phyloP scores from a whole-genome alignment of 768 basidiomycete species.

The Pleurotus platypus region DNA sequence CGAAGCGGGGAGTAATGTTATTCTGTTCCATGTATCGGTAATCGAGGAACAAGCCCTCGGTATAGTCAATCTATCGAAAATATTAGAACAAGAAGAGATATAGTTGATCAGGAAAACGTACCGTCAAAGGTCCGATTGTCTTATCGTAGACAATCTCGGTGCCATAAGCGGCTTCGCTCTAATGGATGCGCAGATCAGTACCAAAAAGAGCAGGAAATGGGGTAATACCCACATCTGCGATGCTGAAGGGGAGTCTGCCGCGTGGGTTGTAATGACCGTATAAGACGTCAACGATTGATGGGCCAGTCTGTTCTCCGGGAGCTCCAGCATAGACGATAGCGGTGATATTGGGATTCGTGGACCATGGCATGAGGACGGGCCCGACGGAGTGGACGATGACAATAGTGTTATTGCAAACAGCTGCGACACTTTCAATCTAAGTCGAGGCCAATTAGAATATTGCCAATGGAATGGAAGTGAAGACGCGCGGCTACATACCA shows the following conservation, averaged over 20 bases:
- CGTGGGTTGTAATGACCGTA: conserved; percentile 67
- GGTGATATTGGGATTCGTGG: conserved; percentile 69
- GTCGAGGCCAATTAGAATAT: no score
- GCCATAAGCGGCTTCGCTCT: conserved; percentile 3
- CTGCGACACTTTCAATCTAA: no score
- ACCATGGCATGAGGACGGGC: conserved; percentile 57
- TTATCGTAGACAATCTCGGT: conserved; percentile 2
- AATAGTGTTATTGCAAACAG: no score
- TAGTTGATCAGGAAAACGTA: background rate
- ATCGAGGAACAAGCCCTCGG: conserved; percentile 33
- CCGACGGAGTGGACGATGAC: conserved; percentile 22
- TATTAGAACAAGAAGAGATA: background rate
- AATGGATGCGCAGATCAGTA: background rate
- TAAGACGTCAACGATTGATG: conserved; percentile 63
- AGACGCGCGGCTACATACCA: no score
- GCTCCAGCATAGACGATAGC: conserved; percentile 67
- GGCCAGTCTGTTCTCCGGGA: conserved; percentile 67
- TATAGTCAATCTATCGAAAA: background rate
- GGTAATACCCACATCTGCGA: conserved; percentile 41
- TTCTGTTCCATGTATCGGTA: conserved; percentile 19
- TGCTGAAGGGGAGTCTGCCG: conserved; percentile 68
- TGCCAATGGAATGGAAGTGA: background rate
- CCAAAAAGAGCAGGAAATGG: background rate
- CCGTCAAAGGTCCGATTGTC: conserved; percentile 14
- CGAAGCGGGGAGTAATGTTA: conserved; percentile 6